A percentile compares a stretch with the other conserved stretches of the same genome.
Conservation (phyloP, 1,284 basidiomycete species). For the Cryptococcus maquisensis region DNA sequence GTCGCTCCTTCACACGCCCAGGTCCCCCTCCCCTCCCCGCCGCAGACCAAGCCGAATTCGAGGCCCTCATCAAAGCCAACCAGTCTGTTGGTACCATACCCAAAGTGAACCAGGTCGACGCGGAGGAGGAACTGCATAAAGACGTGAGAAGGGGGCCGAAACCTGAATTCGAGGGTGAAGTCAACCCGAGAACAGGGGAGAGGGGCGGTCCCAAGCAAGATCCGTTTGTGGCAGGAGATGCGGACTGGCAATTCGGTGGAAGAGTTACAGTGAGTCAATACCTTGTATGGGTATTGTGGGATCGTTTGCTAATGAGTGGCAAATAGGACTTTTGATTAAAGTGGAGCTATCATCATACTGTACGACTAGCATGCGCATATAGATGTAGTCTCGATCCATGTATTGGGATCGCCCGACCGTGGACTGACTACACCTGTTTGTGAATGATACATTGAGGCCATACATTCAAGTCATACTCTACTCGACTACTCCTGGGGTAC, state of each 20-base stretch:
- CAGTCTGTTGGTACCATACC: slow-evolving; percentile 33
- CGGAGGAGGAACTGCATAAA: slow-evolving; percentile 56
- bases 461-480: too few species aligned
- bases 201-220: slow-evolving; percentile 57
- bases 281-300: background rate
- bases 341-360: background rate
- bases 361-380: too few species aligned
- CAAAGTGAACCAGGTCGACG: slow-evolving; percentile 6
- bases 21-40: slow-evolving; percentile 45
- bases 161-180: slow-evolving; percentile 55
- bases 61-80: slow-evolving; percentile 41
- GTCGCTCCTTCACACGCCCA: slow-evolving; percentile 31
- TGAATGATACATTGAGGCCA: too few species aligned
- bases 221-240: slow-evolving; percentile 49
- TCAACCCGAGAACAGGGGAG: slow-evolving; percentile 56
- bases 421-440: too few species aligned
- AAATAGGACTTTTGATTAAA: slow-evolving; percentile 8
- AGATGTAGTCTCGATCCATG: too few species aligned
- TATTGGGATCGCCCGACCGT: too few species aligned
- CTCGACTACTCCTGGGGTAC: too few species aligned
- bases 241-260: slow-evolving; percentile 49
- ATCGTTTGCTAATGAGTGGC: background rate
- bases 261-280: slow-evolving; percentile 45
- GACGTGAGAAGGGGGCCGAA: slow-evolving; percentile 50
- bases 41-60: slow-evolving; percentile 49